Conservation (phyloP, 805 yeast species). For the Schizosaccharomyces pombe region DNA sequence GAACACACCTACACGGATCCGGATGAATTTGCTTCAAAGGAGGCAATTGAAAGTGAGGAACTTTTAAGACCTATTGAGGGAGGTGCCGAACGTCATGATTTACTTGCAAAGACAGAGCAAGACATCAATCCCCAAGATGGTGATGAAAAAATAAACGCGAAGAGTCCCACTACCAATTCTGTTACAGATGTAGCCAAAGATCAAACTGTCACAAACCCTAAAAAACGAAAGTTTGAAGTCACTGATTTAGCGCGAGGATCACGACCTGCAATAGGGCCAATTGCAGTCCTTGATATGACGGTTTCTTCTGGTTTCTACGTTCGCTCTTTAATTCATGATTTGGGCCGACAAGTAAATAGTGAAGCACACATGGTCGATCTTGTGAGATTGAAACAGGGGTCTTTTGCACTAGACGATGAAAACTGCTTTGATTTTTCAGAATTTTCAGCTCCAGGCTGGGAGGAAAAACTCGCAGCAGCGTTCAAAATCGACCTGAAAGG, state of each 20-base stretch:
- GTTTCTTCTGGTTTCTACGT: conserved; percentile 94
- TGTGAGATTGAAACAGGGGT: conserved; percentile 50
- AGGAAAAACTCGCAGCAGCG: neutral
- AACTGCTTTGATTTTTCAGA: neutral
- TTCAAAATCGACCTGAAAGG: neutral
- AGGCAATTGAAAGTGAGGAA: conserved; percentile 14
- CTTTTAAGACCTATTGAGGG: conserved; percentile 7
- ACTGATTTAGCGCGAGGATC: neutral
- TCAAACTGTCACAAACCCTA: neutral
- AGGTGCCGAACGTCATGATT: conserved; percentile 7
- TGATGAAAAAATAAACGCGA: neutral
- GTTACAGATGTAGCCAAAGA: conserved; percentile 18
- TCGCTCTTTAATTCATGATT: conserved; percentile 68
- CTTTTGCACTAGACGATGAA: conserved; percentile 17
- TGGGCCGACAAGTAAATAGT: conserved; percentile 58
- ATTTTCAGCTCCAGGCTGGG: neutral
- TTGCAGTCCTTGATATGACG: conserved; percentile 45
- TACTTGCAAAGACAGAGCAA: neutral
- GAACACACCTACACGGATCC: conserved; percentile 32
- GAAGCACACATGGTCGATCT: conserved; percentile 76
- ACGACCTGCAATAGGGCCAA: conserved; percentile 11
- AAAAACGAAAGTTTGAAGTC: conserved; percentile 4
- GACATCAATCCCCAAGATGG: neutral
- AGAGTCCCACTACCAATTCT: neutral
- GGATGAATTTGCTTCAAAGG: conserved; percentile 17